Evolutionary conservation across 2,329 filamentous ascomycete genomes (phyloP).

Genomic region (Chaetothyriales sp.): DNA sequence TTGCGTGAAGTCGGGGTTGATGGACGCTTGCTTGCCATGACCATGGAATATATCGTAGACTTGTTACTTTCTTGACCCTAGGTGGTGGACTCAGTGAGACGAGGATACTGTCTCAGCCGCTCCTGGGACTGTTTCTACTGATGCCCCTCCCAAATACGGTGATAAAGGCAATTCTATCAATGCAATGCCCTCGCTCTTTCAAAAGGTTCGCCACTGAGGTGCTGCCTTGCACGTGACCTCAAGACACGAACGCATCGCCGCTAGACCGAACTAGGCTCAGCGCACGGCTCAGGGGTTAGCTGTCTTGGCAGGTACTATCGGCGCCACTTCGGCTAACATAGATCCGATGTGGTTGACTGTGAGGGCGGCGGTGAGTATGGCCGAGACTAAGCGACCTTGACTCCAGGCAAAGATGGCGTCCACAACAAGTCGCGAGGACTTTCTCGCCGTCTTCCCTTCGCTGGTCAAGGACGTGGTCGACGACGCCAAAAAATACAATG

Average conservation of each 20-base stretch:
- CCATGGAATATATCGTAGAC: background rate
- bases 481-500: conserved; percentile 65
- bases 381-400: background rate
- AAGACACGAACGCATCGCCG: too few species aligned
- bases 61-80: too few species aligned
- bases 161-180: too few species aligned
- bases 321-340: background rate
- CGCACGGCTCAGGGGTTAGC: too few species aligned
- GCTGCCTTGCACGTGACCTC: too few species aligned
- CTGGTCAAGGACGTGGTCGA: conserved; percentile 68
- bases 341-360: background rate
- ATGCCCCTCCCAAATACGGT: background rate
- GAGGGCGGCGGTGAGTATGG: background rate
- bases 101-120: background rate
- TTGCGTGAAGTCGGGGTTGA: conserved; percentile 31
- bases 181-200: too few species aligned
- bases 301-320: background rate
- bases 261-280: too few species aligned
- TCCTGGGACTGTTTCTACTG: background rate
- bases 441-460: conserved; percentile 78
- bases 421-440: conserved; percentile 55
- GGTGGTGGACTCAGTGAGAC: too few species aligned
- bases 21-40: conserved; percentile 23
- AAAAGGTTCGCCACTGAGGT: too few species aligned
- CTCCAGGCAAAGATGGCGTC: conserved; percentile 42